Evolutionary conservation across 2,329 filamentous ascomycete genomes (phyloP).

Genomic region (Lecanosticta acicola): DNA sequence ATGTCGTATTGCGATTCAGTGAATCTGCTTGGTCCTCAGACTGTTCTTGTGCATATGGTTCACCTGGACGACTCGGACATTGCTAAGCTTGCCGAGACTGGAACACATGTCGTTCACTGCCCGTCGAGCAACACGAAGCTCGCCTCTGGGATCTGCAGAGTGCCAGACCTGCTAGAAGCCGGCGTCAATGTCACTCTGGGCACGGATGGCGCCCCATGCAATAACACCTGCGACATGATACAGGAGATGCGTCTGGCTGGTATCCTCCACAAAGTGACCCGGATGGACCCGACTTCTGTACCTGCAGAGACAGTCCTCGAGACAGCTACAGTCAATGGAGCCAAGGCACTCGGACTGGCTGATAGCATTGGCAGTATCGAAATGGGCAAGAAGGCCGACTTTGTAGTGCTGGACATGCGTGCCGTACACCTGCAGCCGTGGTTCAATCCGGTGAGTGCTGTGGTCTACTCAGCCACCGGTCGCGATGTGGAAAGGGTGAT

Average conservation of each 20-base stretch:
- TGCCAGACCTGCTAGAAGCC: slow-evolving; percentile 41
- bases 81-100: slow-evolving; percentile 35
- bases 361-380: slow-evolving; percentile 39
- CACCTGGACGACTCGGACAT: slow-evolving; percentile 45
- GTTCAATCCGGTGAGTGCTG: slow-evolving; percentile 36
- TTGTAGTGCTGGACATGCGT: slow-evolving; percentile 33
- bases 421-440: slow-evolving; percentile 12
- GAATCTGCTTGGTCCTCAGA: slow-evolving; percentile 38
- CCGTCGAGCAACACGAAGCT: slow-evolving; percentile 50
- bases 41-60: slow-evolving; percentile 50
- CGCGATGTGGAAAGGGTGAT: slow-evolving; percentile 43
- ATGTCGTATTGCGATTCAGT: slow-evolving; percentile 41
- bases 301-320: slow-evolving; percentile 44
- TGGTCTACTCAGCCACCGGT: slow-evolving; percentile 43
- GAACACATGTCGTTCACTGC: slow-evolving; percentile 47
- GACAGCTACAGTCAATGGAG: slow-evolving; percentile 50
- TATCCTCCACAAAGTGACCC: slow-evolving; percentile 45
- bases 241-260: slow-evolving; percentile 50
- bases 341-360: slow-evolving; percentile 42
- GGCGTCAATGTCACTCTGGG: slow-evolving; percentile 47
- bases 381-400: slow-evolving; percentile 43
- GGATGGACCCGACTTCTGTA: slow-evolving; percentile 40
- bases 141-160: slow-evolving; percentile 45
- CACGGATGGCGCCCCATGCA: slow-evolving; percentile 51
- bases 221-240: slow-evolving; percentile 49